Evolutionary conservation across 108 stramenopile genomes (phyloP), one percentile per base, ranked within the genome.

Genomic region (Nitzschia palea): DNA sequence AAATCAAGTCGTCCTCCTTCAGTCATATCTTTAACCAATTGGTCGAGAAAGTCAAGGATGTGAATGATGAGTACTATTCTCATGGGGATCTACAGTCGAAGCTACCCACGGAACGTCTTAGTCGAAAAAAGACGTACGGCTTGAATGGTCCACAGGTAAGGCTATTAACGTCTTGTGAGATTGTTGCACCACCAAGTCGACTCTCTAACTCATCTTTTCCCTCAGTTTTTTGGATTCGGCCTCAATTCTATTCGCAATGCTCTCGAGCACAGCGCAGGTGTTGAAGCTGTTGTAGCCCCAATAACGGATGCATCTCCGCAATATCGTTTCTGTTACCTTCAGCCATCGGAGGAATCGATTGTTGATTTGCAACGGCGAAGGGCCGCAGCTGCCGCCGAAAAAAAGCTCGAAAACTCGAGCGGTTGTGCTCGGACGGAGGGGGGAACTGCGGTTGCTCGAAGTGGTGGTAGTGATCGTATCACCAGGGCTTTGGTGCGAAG

Each of bases 351-450:
- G 20, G 74, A 81, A 42, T 58, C 62, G 15, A 71, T 90, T 12
- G 71, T 75, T 44, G 80, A 74, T 15, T 66, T 87, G 25, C 85
- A 86, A 47, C 81, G 89, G n/a, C 57, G 44, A 32, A 67, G 86
- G 40, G 89, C 89, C 36, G 82, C 80, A n/a, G 55, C 58, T 6
- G 77, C 74, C 0, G 86, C 86, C 15, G 84, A 87, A 58, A 76
- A 76, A 37, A 82, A 81, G 37, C 78, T 86, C 2, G 84, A 81
- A 62, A 87, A 87, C 59, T 14, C 67, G 14, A 86, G 70, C 30
- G 89, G 89, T 6, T 78, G 84, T 62, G 89, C 89, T 15, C 68
- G 89, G 17, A 82, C 84, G 4, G 89, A 90, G 70, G 86, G 86
- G 9, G 64, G 79, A 44, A 69, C 60, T 36, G 86, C 82, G 0